Evolutionary conservation across 139 green algal species (phyloP), one percentile per base, ranked within the genome.

Genomic region (Chlorella vulgaris): DNA sequence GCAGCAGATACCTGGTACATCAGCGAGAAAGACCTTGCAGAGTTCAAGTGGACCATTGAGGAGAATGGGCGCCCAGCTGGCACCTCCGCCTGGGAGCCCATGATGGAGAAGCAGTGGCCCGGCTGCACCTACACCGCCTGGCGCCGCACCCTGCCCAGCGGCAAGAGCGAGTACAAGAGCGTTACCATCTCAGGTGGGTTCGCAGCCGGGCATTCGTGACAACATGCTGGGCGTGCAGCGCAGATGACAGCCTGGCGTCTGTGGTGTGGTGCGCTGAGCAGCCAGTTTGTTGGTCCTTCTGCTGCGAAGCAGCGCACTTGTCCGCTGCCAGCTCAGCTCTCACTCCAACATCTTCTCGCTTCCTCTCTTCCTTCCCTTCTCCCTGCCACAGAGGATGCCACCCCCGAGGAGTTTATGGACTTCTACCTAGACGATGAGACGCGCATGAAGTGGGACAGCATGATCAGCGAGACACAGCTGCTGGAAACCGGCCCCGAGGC

Each of bases 161-260:
- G 92, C 58, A 95, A 93, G 79, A 96, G 93, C 8, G 94, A 98
- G 88, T 98, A 98, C 91, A 95, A 96, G 87, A 94, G 87, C 63
- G 66, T 93, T 0, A 97, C 91, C 1, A 82, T 94, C 8, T 38
- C 73, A 13, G 73, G 73, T 79, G 73, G 22, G 68, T n/a, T n/a
- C 28, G 60, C 0, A 35, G 36, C 21, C 38, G n/a, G n/a, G n/a
- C n/a, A n/a, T n/a, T n/a, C n/a, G n/a, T n/a, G n/a, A n/a, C n/a
- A n/a, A n/a, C n/a, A n/a, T n/a, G n/a, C n/a, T n/a, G n/a, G n/a
- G n/a, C n/a, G n/a, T n/a, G n/a, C n/a, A n/a, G n/a, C n/a, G n/a
- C n/a, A n/a, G n/a, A n/a, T n/a, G n/a, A n/a, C n/a, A n/a, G n/a
- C n/a, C n/a, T n/a, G n/a, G n/a, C n/a, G n/a, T n/a, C n/a, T n/a